Conservation (phyloP, 106 monocot genomes). For the Acorus calamus region DNA sequence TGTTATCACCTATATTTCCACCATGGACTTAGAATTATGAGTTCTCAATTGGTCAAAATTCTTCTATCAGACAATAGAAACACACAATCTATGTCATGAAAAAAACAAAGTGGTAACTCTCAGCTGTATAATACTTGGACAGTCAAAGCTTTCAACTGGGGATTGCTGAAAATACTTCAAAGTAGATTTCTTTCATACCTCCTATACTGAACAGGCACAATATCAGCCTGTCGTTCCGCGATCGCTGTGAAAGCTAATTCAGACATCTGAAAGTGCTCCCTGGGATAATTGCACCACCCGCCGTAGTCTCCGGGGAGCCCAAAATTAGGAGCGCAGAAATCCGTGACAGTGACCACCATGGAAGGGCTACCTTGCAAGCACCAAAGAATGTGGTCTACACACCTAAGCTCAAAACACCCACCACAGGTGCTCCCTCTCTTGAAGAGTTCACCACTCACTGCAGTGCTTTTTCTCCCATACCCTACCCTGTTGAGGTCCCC, state of each 20-base stretch:
- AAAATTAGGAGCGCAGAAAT: constrained; percentile 85
- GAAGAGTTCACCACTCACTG: constrained; percentile 59
- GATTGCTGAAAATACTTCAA: background rate
- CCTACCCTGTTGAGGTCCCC: constrained; percentile 28
- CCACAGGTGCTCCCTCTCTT: constrained; percentile 50
- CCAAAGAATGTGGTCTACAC: constrained; percentile 75
- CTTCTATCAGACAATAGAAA: no score
- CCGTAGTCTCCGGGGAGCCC: constrained; percentile 61
- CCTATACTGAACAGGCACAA: constrained; percentile 73
- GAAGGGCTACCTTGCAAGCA: constrained; percentile 62
- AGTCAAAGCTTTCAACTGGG: no score
- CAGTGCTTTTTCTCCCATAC: constrained; percentile 23
- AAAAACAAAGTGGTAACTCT: no score
- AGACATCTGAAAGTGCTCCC: constrained; percentile 70
- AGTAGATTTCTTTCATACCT: constrained; percentile 17
- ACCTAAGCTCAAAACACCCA: constrained; percentile 70
- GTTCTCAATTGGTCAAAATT: no score
- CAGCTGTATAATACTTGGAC: no score
- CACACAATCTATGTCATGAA: no score
- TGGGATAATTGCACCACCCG: constrained; percentile 87
- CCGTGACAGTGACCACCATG: constrained; percentile 60
- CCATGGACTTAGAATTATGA: no score
- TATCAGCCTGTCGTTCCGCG: constrained; percentile 38
- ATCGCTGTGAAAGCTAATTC: constrained; percentile 36
- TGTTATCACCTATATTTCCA: no score